Percentiles rank a stretch among this genome's conserved stretches.
Evolutionary conservation across 441 rosid species (phyloP).

Genomic region (Pelargonium citronellum): DNA sequence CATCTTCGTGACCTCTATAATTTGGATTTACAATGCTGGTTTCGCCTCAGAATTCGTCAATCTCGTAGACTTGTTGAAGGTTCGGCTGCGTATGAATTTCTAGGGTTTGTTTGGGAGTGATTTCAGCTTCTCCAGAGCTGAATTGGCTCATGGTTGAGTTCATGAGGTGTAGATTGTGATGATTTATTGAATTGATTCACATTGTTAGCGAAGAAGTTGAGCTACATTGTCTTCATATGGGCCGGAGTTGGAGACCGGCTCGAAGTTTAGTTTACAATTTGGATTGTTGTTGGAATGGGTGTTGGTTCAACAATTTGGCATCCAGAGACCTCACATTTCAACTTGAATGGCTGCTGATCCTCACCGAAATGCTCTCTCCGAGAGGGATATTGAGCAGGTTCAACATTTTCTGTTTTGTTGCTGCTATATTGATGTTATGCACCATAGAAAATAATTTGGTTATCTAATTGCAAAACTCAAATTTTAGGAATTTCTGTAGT

Average conservation of each 20-base stretch:
- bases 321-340: neutral
- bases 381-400: conserved; percentile 1
- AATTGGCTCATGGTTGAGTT: neutral
- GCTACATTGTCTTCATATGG: neutral
- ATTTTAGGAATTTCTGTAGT: neutral
- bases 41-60: neutral
- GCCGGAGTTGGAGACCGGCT: neutral
- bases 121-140: neutral
- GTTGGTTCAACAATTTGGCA: neutral
- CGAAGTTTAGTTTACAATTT: neutral
- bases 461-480: neutral
- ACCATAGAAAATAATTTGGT: neutral
- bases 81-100: neutral
- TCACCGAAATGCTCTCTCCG: neutral
- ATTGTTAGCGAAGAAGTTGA: neutral
- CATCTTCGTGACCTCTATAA: neutral
- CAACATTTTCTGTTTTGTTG: neutral
- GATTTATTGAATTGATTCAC: neutral
- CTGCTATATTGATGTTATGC: neutral
- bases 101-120: conserved; percentile 2
- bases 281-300: neutral
- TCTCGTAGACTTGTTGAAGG: neutral
- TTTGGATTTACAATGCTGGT: neutral
- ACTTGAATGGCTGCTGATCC: conserved; percentile 4
- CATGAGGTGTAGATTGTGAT: neutral